Percentiles rank a stretch among this genome's conserved stretches.
Conservation (phyloP, 1,284 basidiomycete genomes). For the Ganoderma boninense region DNA sequence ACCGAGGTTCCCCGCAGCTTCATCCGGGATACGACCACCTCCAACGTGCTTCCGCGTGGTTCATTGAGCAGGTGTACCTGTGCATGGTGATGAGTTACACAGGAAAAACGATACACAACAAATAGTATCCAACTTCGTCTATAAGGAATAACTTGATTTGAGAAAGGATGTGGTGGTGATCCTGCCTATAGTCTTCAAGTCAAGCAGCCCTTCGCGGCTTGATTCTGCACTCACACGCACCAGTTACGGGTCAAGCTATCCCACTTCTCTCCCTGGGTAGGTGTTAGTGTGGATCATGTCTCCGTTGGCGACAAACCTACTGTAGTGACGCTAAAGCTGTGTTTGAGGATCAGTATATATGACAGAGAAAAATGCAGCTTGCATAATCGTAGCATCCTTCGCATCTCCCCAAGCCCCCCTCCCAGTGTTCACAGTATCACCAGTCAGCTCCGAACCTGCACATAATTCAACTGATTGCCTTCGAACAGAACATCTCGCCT, state of each 20-base stretch:
- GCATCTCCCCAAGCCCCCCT: conserved; percentile 76
- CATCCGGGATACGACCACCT: conserved; percentile 95
- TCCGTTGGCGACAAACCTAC: conserved; percentile 46
- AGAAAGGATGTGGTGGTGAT: conserved; percentile 71
- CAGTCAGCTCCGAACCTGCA: conserved; percentile 89
- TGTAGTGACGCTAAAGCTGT: conserved; percentile 72
- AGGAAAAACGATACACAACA: background rate
- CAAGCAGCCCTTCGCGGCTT: background rate
- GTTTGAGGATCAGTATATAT: background rate
- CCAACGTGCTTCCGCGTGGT: conserved; percentile 87
- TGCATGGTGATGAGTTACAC: background rate
- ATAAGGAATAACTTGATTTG: conserved; percentile 84
- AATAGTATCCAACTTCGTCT: conserved; percentile 76
- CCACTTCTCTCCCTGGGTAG: conserved; percentile 89
- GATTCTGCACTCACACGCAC: conserved; percentile 44
- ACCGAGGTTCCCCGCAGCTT: conserved; percentile 74
- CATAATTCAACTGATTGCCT: background rate
- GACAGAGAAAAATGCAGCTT: conserved; percentile 17
- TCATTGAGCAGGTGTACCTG: conserved; percentile 95
- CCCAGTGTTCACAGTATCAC: conserved; percentile 79
- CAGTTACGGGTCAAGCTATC: conserved; percentile 90
- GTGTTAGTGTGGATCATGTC: background rate
- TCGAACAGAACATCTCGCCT: conserved; percentile 27
- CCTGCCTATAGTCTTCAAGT: conserved; percentile 55
- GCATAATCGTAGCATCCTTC: conserved; percentile 82